A percentile compares a stretch with the other conserved stretches of the same genome.
phyloP scores from a whole-genome alignment of 768 basidiomycete species.

The Dacryopinax primogenitus region DNA sequence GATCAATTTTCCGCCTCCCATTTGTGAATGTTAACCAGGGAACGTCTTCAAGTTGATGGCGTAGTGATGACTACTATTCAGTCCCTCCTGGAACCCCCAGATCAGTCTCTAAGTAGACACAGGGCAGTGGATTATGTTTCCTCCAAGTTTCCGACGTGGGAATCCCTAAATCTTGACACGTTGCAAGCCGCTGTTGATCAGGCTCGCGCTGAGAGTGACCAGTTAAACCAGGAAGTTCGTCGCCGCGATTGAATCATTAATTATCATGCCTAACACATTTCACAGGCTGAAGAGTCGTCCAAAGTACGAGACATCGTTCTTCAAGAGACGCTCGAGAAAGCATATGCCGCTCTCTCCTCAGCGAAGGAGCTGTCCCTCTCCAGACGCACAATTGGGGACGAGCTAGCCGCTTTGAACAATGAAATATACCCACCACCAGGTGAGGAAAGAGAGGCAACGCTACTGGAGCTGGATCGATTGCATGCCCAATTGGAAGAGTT shows the following conservation, averaged over 20 bases:
- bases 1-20: neutral
- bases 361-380: slow-evolving; percentile 65
- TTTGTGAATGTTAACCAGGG: neutral
- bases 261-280: slow-evolving; percentile 23
- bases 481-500: slow-evolving; percentile 68
- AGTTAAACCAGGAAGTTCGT: neutral
- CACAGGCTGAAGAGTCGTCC: slow-evolving; percentile 21
- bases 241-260: neutral
- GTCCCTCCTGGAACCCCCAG: slow-evolving; percentile 39
- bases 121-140: slow-evolving; percentile 33
- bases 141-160: slow-evolving; percentile 35
- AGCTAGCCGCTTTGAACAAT: slow-evolving; percentile 52
- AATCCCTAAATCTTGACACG: slow-evolving; percentile 40
- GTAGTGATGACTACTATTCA: slow-evolving; percentile 38
- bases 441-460: slow-evolving; percentile 40
- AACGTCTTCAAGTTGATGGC: too few relatives aligned
- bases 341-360: slow-evolving; percentile 41
- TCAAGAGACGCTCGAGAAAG: slow-evolving; percentile 35
- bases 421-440: slow-evolving; percentile 49
- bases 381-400: slow-evolving; percentile 65
- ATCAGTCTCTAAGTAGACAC: slow-evolving; percentile 28
- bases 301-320: slow-evolving; percentile 31
- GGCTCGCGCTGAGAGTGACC: neutral
- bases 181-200: neutral
- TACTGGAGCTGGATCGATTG: slow-evolving; percentile 69